A percentile compares a stretch with the other conserved stretches of the same genome.
Conservation (phyloP, 768 basidiomycete species). For the Arthromyces matolae region DNA sequence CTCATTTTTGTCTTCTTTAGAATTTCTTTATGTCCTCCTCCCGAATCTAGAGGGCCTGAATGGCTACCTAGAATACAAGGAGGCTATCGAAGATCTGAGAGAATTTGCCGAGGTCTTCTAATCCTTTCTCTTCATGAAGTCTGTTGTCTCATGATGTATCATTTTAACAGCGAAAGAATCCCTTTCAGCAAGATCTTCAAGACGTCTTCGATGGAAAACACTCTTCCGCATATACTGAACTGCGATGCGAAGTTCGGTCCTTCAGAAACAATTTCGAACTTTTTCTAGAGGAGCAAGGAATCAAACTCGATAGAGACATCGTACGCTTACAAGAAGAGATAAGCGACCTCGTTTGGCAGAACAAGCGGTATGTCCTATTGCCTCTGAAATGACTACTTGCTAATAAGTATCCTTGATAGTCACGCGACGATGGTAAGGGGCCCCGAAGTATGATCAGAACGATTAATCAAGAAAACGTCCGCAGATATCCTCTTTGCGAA, state of each 20-base stretch:
- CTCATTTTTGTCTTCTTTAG: not conserved
- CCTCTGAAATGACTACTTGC: too few species aligned
- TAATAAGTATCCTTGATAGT: not conserved
- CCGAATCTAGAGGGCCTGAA: slow-evolving; percentile 7
- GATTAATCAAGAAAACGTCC: not conserved
- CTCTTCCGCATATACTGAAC: slow-evolving; percentile 6
- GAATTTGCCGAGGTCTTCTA: slow-evolving; percentile 11
- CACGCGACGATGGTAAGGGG: slow-evolving; percentile 4
- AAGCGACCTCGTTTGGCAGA: slow-evolving; percentile 6
- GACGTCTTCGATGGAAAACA: not conserved
- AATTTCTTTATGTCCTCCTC: slow-evolving; percentile 12
- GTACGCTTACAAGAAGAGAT: slow-evolving; percentile 8
- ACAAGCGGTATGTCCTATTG: slow-evolving; percentile 6
- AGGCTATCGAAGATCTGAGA: slow-evolving; percentile 3
- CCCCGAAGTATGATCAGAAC: not conserved
- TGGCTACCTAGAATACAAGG: slow-evolving; percentile 1
- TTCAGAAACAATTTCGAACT: slow-evolving; percentile 11
- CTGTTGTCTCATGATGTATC: too few species aligned
- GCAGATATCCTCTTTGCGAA: not conserved
- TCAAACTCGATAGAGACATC: slow-evolving; percentile 3
- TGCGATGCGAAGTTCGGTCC: slow-evolving; percentile 3
- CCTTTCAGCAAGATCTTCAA: slow-evolving; percentile 1
- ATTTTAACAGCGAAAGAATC: slow-evolving; percentile 10
- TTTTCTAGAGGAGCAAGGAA: slow-evolving; percentile 9
- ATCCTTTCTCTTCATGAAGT: too few species aligned